phyloP scores from a whole-genome alignment of 331 rosid genomes.

The Quercus phellos region DNA sequence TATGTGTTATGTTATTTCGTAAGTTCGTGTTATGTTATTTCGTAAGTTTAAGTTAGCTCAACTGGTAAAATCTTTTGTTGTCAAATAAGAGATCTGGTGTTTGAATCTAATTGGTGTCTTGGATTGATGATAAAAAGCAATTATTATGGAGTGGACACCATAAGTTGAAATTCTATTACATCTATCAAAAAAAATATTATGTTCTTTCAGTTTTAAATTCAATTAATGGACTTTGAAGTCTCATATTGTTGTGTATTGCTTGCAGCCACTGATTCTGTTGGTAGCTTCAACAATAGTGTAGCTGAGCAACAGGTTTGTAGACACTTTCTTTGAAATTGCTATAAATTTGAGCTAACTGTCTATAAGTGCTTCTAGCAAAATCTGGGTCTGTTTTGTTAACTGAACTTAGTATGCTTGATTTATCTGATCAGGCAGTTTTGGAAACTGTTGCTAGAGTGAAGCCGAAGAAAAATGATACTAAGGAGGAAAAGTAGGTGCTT shows the following conservation, averaged over 20 bases:
- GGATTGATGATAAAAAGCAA: too few species aligned
- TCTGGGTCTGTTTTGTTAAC: constrained; percentile 16
- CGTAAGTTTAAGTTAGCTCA: too few species aligned
- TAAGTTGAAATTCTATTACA: too few species aligned
- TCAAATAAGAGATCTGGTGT: too few species aligned
- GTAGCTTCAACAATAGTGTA: constrained; percentile 88
- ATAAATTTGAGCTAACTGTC: background rate
- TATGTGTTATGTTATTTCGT: too few species aligned
- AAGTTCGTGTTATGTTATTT: too few species aligned
- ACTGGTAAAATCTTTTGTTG: too few species aligned
- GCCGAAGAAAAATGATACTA: constrained; percentile 82
- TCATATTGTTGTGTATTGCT: constrained; percentile 10
- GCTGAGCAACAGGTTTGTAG: constrained; percentile 71
- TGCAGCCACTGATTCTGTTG: constrained; percentile 62
- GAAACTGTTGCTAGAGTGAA: constrained; percentile 95
- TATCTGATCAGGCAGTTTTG: constrained; percentile 66
- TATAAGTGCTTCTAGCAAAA: constrained; percentile 4
- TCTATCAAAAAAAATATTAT: too few species aligned
- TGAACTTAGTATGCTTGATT: constrained; percentile 28
- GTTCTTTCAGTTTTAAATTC: too few species aligned
- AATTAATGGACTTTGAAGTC: background rate
- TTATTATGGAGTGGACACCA: too few species aligned
- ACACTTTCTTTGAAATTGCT: constrained; percentile 16
- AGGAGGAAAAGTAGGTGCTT: constrained; percentile 79
- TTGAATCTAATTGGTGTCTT: too few species aligned